A percentile compares a stretch with the other conserved stretches of the same genome.
phyloP scores from a whole-genome alignment of 2,329 filamentous ascomycete species.

The Coleophoma eucalyptorum region DNA sequence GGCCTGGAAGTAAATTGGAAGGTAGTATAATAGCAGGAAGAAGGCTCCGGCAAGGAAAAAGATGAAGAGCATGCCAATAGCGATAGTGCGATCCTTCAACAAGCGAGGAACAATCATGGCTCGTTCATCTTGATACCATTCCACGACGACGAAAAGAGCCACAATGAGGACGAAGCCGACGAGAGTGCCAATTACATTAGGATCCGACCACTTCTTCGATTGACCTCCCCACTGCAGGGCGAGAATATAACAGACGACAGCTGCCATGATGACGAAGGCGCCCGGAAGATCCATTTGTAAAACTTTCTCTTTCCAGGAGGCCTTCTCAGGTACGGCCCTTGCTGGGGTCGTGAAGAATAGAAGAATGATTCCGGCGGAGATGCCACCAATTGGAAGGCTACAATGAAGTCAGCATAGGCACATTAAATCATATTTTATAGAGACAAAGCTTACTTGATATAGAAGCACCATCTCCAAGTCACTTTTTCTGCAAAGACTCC shows the following conservation, averaged over 20 bases:
- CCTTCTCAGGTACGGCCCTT: constrained; percentile 31
- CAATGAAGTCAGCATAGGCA: constrained; percentile 16
- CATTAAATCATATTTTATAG: background rate
- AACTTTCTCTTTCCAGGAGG: constrained; percentile 38
- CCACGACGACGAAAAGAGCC: constrained; percentile 30
- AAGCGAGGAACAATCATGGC: constrained; percentile 47
- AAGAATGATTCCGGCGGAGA: constrained; percentile 33
- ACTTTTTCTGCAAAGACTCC: constrained; percentile 33
- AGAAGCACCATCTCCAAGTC: constrained; percentile 30
- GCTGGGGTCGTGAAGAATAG: constrained; percentile 39
- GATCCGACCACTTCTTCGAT: constrained; percentile 37
- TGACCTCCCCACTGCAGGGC: constrained; percentile 45
- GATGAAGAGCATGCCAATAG: constrained; percentile 34
- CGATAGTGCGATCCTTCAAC: constrained; percentile 38
- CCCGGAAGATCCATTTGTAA: constrained; percentile 45
- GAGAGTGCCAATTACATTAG: constrained; percentile 37
- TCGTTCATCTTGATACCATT: constrained; percentile 39
- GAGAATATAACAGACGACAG: constrained; percentile 39
- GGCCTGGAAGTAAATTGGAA: constrained; percentile 49
- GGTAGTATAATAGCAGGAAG: constrained; percentile 41
- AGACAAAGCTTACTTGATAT: constrained; percentile 24
- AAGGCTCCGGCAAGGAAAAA: constrained; percentile 39
- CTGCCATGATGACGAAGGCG: constrained; percentile 39
- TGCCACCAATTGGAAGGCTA: constrained; percentile 38
- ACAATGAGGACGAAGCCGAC: constrained; percentile 32